Percentiles rank a stretch among this genome's conserved stretches.
Evolutionary conservation across 202 grass and related monocot species (phyloP).

Genomic region (Tripidium arundinaceum): DNA sequence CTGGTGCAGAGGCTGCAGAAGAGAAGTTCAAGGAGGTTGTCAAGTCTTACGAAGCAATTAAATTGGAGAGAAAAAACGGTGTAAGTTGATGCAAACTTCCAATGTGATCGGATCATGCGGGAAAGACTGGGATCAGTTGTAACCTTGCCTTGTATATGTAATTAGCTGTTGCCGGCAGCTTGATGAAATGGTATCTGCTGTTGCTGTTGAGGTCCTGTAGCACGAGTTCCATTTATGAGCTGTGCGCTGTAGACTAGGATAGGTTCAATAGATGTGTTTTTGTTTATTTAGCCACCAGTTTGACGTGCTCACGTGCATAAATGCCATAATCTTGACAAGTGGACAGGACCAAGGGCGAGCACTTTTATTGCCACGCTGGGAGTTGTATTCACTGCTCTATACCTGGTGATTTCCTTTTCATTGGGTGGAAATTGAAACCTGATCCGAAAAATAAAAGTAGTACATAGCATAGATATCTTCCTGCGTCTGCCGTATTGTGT

Average conservation of each 20-base stretch:
- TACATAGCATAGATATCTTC: neutral
- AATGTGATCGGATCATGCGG: neutral
- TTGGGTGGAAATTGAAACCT: neutral
- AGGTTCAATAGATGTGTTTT: conserved; percentile 9
- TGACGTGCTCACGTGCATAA: conserved; percentile 19
- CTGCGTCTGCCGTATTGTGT: neutral
- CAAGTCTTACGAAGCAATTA: conserved; percentile 95
- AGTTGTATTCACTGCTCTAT: neutral
- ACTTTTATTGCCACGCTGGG: conserved; percentile 29
- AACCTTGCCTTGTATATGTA: neutral
- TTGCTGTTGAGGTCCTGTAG: neutral
- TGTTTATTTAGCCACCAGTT: conserved; percentile 1
- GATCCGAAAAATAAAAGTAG: neutral
- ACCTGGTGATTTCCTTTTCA: neutral
- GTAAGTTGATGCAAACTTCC: conserved; percentile 20
- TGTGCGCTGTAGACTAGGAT: conserved; percentile 32
- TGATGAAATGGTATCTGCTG: conserved; percentile 8
- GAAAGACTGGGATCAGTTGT: conserved; percentile 13
- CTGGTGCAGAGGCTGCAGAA: conserved; percentile 65
- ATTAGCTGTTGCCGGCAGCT: conserved; percentile 5
- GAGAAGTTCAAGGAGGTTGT: conserved; percentile 92
- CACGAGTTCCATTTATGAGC: neutral
- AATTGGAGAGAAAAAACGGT: conserved; percentile 73
- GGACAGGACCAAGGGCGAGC: neutral
- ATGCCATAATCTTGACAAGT: conserved; percentile 1